Percentiles rank a stretch among this genome's conserved stretches.
Conservation (phyloP, 352 stramenopile species). For the Globisporangium radiosum region DNA sequence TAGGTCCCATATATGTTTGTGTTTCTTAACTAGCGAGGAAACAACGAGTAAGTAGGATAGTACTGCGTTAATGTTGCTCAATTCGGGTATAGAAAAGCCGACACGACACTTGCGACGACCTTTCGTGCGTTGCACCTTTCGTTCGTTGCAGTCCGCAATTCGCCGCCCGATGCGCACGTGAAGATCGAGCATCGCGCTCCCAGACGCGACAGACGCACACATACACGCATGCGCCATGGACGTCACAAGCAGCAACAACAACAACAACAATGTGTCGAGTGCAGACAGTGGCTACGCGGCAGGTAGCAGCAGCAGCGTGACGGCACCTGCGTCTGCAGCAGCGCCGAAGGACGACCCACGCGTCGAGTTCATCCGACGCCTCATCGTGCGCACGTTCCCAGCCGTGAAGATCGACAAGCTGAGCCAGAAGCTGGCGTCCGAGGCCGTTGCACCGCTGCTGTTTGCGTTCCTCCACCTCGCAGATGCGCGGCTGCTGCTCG, state of each 20-base stretch:
- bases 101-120: no score
- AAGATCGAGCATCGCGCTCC: background rate
- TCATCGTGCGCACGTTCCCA: conserved; percentile 64
- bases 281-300: background rate
- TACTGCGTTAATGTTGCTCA: no score
- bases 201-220: background rate
- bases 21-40: no score
- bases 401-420: conserved; percentile 51
- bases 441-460: conserved; percentile 43
- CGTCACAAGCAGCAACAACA: background rate
- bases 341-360: conserved; percentile 47
- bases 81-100: no score
- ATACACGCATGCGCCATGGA: background rate
- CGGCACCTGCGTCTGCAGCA: background rate
- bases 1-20: no score
- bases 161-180: no score
- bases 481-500: conserved; percentile 49
- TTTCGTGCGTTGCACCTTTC: no score
- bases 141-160: no score
- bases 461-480: conserved; percentile 74
- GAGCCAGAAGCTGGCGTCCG: conserved; percentile 53
- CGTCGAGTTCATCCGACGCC: conserved; percentile 57
- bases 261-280: background rate
- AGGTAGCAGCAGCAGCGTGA: background rate
- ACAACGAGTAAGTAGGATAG: no score